Evolutionary conservation across 345 rosid species (phyloP).

Genomic region (thale cress (Arabidopsis thaliana)): DNA sequence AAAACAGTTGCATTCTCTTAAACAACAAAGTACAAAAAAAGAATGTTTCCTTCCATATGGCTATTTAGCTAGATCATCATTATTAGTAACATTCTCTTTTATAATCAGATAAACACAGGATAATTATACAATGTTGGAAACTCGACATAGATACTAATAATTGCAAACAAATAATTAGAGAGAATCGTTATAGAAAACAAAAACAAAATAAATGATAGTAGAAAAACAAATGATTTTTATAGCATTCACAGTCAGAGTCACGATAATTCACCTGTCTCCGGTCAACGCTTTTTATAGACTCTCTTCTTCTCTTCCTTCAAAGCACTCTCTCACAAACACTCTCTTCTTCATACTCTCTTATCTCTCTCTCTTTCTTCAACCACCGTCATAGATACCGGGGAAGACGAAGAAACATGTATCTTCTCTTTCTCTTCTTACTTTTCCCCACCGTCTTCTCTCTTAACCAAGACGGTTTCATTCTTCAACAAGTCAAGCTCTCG

Average conservation of each 20-base stretch:
- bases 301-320: slow-evolving; percentile 6
- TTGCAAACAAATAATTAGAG: slow-evolving; percentile 3
- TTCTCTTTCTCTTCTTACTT: slow-evolving; percentile 44
- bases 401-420: slow-evolving; percentile 25
- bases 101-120: slow-evolving; percentile 2
- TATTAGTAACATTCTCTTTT: slow-evolving; percentile 19
- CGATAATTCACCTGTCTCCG: slow-evolving; percentile 31
- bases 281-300: slow-evolving; percentile 42
- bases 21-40: neutral
- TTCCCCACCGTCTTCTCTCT: slow-evolving; percentile 44
- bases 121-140: slow-evolving; percentile 16
- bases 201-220: neutral
- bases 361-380: neutral
- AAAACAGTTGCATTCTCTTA: neutral
- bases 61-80: neutral
- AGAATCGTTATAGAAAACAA: neutral
- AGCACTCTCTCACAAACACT: neutral
- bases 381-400: slow-evolving; percentile 25
- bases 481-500: slow-evolving; percentile 53
- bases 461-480: slow-evolving; percentile 72
- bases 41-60: slow-evolving; percentile 3
- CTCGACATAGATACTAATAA: slow-evolving; percentile 27
- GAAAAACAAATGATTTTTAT: slow-evolving; percentile 27
- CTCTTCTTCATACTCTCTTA: neutral
- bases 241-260: slow-evolving; percentile 34